Evolutionary conservation across 177 flowering plant genomes (phyloP).

Genomic region (Vitis hybrid): DNA sequence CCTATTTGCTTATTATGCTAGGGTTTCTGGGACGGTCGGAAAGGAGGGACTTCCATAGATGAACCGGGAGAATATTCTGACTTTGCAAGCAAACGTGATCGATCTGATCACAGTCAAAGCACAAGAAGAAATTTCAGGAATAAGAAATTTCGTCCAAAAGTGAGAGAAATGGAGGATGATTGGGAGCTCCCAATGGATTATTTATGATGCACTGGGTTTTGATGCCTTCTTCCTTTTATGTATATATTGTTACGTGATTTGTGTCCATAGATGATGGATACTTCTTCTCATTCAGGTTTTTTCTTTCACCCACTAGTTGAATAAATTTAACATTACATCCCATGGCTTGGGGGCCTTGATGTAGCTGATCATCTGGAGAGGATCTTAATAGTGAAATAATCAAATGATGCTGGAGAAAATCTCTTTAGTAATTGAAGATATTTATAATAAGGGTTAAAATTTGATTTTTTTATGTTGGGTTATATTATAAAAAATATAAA

Average conservation of each 20-base stretch:
- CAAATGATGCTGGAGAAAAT: no score
- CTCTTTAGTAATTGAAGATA: no score
- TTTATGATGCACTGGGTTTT: constrained; percentile 22
- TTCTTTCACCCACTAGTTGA: no score
- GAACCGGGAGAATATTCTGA: constrained; percentile 29
- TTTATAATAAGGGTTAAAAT: no score
- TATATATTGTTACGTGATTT: neutral
- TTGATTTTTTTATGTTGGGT: no score
- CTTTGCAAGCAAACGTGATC: constrained; percentile 11
- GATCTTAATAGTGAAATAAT: no score
- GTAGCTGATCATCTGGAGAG: no score
- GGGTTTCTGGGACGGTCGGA: constrained; percentile 57
- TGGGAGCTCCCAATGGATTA: constrained; percentile 77
- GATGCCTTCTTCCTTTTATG: neutral
- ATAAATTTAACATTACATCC: no score
- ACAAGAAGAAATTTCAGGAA: constrained; percentile 15
- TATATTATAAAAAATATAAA: neutral
- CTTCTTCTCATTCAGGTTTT: no score
- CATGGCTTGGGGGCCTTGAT: no score
- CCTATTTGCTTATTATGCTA: constrained; percentile 14
- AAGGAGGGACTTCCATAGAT: constrained; percentile 21
- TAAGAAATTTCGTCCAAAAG: constrained; percentile 16
- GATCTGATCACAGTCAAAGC: constrained; percentile 5
- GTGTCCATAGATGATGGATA: no score
- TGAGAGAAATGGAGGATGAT: constrained; percentile 36